phyloP scores from a whole-genome alignment of 331 rosid species.

The Cydonia oblonga region DNA sequence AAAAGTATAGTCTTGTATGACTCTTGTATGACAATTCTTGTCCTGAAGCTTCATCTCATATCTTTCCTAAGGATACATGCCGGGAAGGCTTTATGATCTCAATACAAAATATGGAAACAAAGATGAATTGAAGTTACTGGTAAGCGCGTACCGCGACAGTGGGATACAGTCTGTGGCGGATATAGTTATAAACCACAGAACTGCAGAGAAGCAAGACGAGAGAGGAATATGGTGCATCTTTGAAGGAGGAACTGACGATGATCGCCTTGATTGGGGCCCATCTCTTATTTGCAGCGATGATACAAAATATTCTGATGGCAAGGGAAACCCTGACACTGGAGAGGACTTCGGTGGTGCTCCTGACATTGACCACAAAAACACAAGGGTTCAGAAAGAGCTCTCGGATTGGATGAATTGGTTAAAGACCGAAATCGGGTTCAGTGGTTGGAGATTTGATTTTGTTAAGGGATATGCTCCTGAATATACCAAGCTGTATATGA shows the following conservation, averaged over 20 bases:
- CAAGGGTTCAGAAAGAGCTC: slow-evolving; percentile 10
- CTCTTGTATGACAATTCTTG: not conserved
- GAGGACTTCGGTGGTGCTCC: slow-evolving; percentile 32
- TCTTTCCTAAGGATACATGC: slow-evolving; percentile 44
- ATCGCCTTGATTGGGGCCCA: slow-evolving; percentile 75
- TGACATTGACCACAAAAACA: slow-evolving; percentile 56
- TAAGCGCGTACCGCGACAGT: slow-evolving; percentile 30
- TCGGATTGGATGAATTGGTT: slow-evolving; percentile 25
- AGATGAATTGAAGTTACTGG: slow-evolving; percentile 52
- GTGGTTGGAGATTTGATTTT: slow-evolving; percentile 13
- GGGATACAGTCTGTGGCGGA: slow-evolving; percentile 65
- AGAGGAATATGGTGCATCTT: slow-evolving; percentile 72
- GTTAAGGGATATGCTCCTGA: slow-evolving; percentile 7
- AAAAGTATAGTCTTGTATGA: no score
- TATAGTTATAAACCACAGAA: slow-evolving; percentile 84
- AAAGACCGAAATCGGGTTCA: slow-evolving; percentile 3
- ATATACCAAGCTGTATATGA: not conserved
- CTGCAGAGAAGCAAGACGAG: slow-evolving; percentile 59
- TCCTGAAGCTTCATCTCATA: not conserved
- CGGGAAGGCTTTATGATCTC: slow-evolving; percentile 85
- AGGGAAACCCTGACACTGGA: slow-evolving; percentile 62
- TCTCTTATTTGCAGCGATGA: slow-evolving; percentile 61
- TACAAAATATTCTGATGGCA: slow-evolving; percentile 59
- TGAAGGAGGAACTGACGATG: slow-evolving; percentile 71
- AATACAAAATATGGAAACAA: slow-evolving; percentile 52